phyloP scores from a whole-genome alignment of 1,139 yeast genomes.

The Magnusiomyces magnusii region DNA sequence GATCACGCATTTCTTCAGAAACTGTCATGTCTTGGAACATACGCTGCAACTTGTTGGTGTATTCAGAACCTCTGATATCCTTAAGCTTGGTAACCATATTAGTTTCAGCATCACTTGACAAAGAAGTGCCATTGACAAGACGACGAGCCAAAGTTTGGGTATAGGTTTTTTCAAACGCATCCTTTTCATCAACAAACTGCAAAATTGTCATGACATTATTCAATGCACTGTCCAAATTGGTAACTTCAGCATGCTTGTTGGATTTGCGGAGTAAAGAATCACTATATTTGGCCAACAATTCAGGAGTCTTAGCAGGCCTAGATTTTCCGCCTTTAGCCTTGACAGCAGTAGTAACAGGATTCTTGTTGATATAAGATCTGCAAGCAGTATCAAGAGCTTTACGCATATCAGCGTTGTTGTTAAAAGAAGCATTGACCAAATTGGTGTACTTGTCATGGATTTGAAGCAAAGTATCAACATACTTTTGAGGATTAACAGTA shows the following conservation, averaged over 20 bases:
- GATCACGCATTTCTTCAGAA: slow-evolving; percentile 65
- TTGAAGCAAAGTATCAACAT: slow-evolving; percentile 66
- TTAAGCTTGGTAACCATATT: slow-evolving; percentile 78
- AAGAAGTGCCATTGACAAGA: slow-evolving; percentile 74
- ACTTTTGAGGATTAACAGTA: slow-evolving; percentile 62
- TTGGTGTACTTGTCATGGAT: slow-evolving; percentile 62
- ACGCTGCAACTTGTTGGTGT: slow-evolving; percentile 86
- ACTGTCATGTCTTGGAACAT: slow-evolving; percentile 95
- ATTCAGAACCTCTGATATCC: slow-evolving; percentile 86
- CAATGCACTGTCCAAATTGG: slow-evolving; percentile 56
- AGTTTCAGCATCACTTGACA: slow-evolving; percentile 81
- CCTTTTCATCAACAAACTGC: slow-evolving; percentile 87
- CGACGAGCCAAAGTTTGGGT: slow-evolving; percentile 85
- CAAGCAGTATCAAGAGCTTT: slow-evolving; percentile 90
- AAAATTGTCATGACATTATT: slow-evolving; percentile 84
- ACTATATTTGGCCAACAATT: slow-evolving; percentile 79
- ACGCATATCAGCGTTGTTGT: slow-evolving; percentile 68
- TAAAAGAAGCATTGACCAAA: slow-evolving; percentile 64
- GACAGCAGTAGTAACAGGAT: slow-evolving; percentile 62
- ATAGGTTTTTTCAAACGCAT: slow-evolving; percentile 89
- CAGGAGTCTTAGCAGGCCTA: slow-evolving; percentile 58
- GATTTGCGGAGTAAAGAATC: slow-evolving; percentile 75
- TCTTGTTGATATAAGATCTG: slow-evolving; percentile 72
- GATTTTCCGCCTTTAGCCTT: slow-evolving; percentile 27
- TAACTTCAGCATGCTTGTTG: slow-evolving; percentile 55